These are phyloP conservation scores for Fibroporia radiculosa DNA, from an alignment of 768 basidiomycete genomes.

Conservation along the genomic window DNA sequence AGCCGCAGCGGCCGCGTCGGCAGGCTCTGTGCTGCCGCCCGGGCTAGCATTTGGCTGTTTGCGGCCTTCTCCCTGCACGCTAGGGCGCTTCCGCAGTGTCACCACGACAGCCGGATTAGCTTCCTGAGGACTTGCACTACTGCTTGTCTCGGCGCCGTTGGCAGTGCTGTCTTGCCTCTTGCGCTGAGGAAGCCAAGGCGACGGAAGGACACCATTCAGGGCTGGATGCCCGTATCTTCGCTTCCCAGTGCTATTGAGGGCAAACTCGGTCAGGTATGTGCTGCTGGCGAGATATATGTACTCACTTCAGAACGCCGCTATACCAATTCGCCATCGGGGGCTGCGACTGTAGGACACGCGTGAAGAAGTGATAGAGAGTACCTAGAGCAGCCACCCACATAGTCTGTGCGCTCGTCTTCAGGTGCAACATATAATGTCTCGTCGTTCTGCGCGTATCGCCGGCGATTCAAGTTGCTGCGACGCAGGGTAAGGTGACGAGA, in stretches of 20 bases:
- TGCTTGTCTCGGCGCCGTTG: slow-evolving; percentile 18
- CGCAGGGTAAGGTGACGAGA: too few relatives aligned
- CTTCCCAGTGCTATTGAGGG: slow-evolving; percentile 70
- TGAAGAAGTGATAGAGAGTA: neutral
- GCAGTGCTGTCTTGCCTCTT: slow-evolving; percentile 50
- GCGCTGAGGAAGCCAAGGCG: slow-evolving; percentile 91
- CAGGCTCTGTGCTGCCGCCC: slow-evolving; percentile 17
- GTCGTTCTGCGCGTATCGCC: slow-evolving; percentile 88
- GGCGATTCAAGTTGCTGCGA: slow-evolving; percentile 71
- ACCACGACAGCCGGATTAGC: slow-evolving; percentile 67
- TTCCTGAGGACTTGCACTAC: slow-evolving; percentile 31
- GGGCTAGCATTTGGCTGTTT: slow-evolving; percentile 10
- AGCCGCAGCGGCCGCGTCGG: neutral
- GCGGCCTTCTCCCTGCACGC: slow-evolving; percentile 35
- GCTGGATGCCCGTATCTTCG: slow-evolving; percentile 93
- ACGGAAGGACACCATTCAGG: slow-evolving; percentile 84
- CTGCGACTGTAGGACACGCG: slow-evolving; percentile 54
- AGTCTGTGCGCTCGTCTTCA: slow-evolving; percentile 87
- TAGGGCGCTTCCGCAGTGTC: slow-evolving; percentile 69
- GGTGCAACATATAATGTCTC: slow-evolving; percentile 94
- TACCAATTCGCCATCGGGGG: slow-evolving; percentile 97
- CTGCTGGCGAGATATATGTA: neutral
- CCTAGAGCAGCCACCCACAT: slow-evolving; percentile 39
- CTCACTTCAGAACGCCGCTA: slow-evolving; percentile 83
- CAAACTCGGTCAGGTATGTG: neutral